Base-by-base conservation (phyloP, 2,329 filamentous ascomycete genomes). In the Apiospora saccharicola region DNA sequence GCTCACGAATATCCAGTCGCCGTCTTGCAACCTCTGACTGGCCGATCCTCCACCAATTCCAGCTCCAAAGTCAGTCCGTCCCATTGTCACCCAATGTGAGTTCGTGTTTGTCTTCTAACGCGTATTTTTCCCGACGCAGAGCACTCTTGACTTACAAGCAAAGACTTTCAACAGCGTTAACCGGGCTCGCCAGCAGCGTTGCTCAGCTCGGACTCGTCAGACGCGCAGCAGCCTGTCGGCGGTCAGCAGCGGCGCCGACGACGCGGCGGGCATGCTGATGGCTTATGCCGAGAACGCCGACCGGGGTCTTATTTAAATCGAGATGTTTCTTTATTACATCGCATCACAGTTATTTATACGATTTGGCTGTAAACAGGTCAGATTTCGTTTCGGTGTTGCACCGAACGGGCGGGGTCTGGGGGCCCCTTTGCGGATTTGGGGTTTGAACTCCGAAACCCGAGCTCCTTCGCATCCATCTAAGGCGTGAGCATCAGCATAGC, bases 91-190 rank as follows among this genome's bases (percentile, higher is more conserved):
- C 57, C 47, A 30, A 34, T 30, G 26, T 30, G 26, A 4, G 2
- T 30, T 61, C 13, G 26, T 37, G 22, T 8, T 12, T 16, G 64
- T 4, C 34, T 22, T 46, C 44, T 46, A n/a, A 68, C n/a, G 22
- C 24, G 22, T 30, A 30, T 30, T 30, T 30, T 2, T 30, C 26
- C 26, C 26, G 26, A 30, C 2, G 26, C 26, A 30, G 26, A 30
- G 2, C 2, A 30, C 10, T 49, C 22, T 24, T 22, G 6, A 4
- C n/a, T 19, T 24, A 8, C 34, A 82, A 80, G 1, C 72, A 78
- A 43, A 70, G 88, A 43, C 90, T 90, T 71, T 87, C 89, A 75
- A 37, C 88, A 0, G 89, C 89, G 0, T 88, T 85, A 0, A 74
- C 86, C 1, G 78, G 90, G 10, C 90, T 87, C 72, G 88, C 80